phyloP scores from a whole-genome alignment of 495 filamentous ascomycete species.

The Trichoderma asperelloides region DNA sequence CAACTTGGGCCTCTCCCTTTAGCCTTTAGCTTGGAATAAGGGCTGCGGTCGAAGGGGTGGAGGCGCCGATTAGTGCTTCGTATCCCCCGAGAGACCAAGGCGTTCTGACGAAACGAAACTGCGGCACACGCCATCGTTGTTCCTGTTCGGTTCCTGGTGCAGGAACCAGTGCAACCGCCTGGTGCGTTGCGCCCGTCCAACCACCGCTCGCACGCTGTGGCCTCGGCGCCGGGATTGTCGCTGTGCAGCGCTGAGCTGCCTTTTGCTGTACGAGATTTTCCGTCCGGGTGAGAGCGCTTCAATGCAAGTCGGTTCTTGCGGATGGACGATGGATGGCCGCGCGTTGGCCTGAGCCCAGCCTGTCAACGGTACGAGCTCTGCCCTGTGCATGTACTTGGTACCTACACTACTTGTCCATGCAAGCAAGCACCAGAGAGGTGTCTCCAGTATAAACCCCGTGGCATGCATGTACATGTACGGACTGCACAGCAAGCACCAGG shows the following conservation, averaged over 20 bases:
- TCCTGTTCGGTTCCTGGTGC: constrained; percentile 6
- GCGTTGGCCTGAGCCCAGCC: neutral
- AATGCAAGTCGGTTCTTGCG: neutral
- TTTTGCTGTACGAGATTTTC: neutral
- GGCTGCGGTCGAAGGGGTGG: neutral
- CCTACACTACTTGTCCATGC: too few relatives aligned
- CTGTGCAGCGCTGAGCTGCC: too few relatives aligned
- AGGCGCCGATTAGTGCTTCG: constrained; percentile 7
- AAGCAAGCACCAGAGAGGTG: too few relatives aligned
- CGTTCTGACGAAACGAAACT: neutral
- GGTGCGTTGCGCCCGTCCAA: neutral
- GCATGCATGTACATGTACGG: neutral
- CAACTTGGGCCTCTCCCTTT: neutral
- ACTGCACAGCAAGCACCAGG: neutral
- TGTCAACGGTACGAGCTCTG: too few relatives aligned
- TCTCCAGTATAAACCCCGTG: neutral
- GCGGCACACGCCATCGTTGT: neutral
- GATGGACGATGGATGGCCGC: neutral
- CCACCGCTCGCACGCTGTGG: neutral
- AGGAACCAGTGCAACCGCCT: constrained; percentile 1
- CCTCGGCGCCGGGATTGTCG: neutral
- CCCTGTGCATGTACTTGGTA: neutral
- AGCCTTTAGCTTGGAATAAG: neutral
- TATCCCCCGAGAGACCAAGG: neutral
- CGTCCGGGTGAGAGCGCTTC: neutral